A percentile compares a stretch with the other conserved stretches of the same genome.
phyloP scores from a whole-genome alignment of 257 asterid species.

The Nicotiana noctiflora region DNA sequence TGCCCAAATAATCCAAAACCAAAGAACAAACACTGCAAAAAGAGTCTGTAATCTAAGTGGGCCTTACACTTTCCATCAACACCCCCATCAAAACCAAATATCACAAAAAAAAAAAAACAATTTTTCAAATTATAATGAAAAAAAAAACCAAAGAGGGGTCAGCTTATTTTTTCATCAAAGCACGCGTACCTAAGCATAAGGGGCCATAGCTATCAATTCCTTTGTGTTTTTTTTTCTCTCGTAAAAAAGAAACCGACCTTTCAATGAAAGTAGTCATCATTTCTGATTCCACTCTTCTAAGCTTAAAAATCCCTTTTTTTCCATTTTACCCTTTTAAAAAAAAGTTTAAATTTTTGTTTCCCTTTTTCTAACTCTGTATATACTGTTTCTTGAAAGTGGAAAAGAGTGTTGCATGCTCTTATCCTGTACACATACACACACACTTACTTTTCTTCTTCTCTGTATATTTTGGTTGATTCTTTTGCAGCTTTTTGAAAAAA shows the following conservation, averaged over 20 bases:
- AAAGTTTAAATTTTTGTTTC: constrained; percentile 1
- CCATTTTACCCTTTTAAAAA: background rate
- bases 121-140: constrained; percentile 14
- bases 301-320: constrained; percentile 8
- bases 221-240: constrained; percentile 19
- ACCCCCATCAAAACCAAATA: constrained; percentile 46
- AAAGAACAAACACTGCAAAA: constrained; percentile 63
- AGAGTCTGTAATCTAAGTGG: constrained; percentile 74
- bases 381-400: constrained; percentile 15
- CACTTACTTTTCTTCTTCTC: constrained; percentile 13
- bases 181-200: constrained; percentile 88
- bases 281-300: constrained; percentile 17
- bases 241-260: constrained; percentile 71
- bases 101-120: constrained; percentile 27
- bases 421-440: constrained; percentile 31
- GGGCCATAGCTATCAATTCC: constrained; percentile 38
- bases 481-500: constrained; percentile 39
- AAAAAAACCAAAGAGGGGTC: constrained; percentile 33
- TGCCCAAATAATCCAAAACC: constrained; percentile 51
- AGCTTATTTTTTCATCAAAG: constrained; percentile 54
- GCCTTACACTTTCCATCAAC: constrained; percentile 37
- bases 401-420: constrained; percentile 40
- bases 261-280: constrained; percentile 52
- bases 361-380: constrained; percentile 7
- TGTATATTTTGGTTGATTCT: constrained; percentile 29